Evolutionary conservation across 2,329 filamentous ascomycete genomes (phyloP).

Genomic region (Fusarium protoensiforme): DNA sequence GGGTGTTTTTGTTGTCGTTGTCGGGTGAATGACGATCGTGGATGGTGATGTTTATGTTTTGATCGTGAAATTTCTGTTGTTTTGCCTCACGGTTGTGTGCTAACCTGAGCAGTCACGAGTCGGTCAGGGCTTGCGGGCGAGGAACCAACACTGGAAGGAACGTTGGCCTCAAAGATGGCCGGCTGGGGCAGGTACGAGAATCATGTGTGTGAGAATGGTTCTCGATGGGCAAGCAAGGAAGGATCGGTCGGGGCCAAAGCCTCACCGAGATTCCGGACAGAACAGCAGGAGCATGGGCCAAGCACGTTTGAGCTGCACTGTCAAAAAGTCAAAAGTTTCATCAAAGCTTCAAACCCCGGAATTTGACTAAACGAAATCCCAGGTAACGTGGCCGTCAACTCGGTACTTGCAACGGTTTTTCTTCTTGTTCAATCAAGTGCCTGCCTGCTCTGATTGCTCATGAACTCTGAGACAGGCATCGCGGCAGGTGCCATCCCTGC

Average conservation of each 20-base stretch:
- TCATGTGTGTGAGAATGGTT: neutral
- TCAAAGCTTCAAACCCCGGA: neutral
- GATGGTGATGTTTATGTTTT: constrained; percentile 17
- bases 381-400: neutral
- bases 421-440: constrained; percentile 15
- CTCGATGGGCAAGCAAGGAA: neutral
- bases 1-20: constrained; percentile 28
- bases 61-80: constrained; percentile 8
- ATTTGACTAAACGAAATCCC: neutral
- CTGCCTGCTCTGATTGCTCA: constrained; percentile 8
- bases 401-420: constrained; percentile 5
- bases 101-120: neutral
- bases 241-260: neutral
- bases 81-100: neutral
- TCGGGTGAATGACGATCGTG: constrained; percentile 18
- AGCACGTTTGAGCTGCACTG: neutral
- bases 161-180: constrained; percentile 21
- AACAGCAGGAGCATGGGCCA: neutral
- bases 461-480: constrained; percentile 1
- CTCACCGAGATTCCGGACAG: neutral
- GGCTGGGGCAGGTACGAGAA: constrained; percentile 10
- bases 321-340: neutral
- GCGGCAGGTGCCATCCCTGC: neutral
- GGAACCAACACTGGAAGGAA: constrained; percentile 17
- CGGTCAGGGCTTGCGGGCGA: constrained; percentile 18